Conservation (phyloP, 805 yeast species). For the Yamadazyma tumulicola region DNA sequence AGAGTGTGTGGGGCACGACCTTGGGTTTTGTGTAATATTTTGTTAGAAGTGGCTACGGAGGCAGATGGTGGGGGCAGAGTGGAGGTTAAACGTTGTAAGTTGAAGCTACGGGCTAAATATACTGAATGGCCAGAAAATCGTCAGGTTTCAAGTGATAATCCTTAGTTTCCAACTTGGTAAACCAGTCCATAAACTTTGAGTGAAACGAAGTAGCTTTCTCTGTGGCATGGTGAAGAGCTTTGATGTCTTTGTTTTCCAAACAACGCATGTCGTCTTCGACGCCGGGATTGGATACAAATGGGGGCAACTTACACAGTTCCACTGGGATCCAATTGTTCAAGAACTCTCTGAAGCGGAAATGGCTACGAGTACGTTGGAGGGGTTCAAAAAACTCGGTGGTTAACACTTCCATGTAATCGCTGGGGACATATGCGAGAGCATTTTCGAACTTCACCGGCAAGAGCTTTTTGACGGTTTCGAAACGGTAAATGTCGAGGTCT, state of each 20-base stretch:
- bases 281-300: constrained; percentile 3
- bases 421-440: constrained; percentile 30
- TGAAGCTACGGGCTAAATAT: too few relatives aligned
- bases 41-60: too few relatives aligned
- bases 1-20: too few relatives aligned
- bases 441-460: constrained; percentile 37
- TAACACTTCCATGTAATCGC: constrained; percentile 23
- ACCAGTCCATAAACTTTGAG: constrained; percentile 8
- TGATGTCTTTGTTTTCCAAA: constrained; percentile 6
- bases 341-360: constrained; percentile 9
- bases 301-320: constrained; percentile 8
- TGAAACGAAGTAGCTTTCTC: constrained; percentile 6
- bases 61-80: too few relatives aligned
- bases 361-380: constrained; percentile 4
- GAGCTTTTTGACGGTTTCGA: constrained; percentile 23
- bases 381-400: constrained; percentile 24
- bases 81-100: too few relatives aligned
- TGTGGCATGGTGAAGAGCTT: constrained; percentile 2
- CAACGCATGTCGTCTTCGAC: constrained; percentile 12
- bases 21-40: too few relatives aligned
- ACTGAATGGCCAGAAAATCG: constrained; percentile 3
- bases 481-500: constrained; percentile 27
- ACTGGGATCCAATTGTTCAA: constrained; percentile 11
- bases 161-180: constrained; percentile 5
- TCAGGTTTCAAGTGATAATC: constrained; percentile 5